Evolutionary conservation across 2,329 filamentous ascomycete species (phyloP).

Genomic region (Penicillium sp.): DNA sequence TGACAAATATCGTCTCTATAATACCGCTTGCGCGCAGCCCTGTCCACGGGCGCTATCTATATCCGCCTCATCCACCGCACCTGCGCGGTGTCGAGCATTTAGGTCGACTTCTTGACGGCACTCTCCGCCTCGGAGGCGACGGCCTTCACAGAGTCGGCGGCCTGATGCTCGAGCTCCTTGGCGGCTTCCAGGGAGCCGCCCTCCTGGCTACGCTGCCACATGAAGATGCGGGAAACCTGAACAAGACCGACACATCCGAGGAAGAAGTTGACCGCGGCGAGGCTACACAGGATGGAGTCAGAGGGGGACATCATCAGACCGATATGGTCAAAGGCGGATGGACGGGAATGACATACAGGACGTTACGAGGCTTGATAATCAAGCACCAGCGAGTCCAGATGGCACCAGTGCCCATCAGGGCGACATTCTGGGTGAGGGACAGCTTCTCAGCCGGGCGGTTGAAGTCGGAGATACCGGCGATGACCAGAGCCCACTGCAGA

Average conservation of each 20-base stretch:
- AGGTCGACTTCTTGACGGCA: constrained; percentile 30
- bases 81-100: constrained; percentile 2
- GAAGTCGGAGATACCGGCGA: constrained; percentile 90
- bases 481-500: constrained; percentile 78
- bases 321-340: too few species aligned
- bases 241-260: constrained; percentile 81
- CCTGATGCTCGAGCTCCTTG: constrained; percentile 40
- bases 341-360: constrained; percentile 63
- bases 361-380: constrained; percentile 90
- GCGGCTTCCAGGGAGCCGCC: constrained; percentile 38
- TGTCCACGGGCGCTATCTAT: constrained; percentile 5
- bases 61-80: constrained; percentile 1
- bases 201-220: constrained; percentile 60
- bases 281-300: constrained; percentile 47
- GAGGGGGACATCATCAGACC: not conserved
- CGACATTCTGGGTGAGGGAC: constrained; percentile 86
- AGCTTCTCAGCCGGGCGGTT: constrained; percentile 87
- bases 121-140: constrained; percentile 31
- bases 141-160: constrained; percentile 37
- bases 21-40: constrained; percentile 11
- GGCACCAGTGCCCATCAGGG: constrained; percentile 81
- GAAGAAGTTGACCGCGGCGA: constrained; percentile 98
- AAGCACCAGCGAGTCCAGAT: constrained; percentile 99
- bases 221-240: constrained; percentile 74
- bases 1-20: constrained; percentile 4